Conservation (phyloP, 495 filamentous ascomycete species). For the Xylaria telfairii region DNA sequence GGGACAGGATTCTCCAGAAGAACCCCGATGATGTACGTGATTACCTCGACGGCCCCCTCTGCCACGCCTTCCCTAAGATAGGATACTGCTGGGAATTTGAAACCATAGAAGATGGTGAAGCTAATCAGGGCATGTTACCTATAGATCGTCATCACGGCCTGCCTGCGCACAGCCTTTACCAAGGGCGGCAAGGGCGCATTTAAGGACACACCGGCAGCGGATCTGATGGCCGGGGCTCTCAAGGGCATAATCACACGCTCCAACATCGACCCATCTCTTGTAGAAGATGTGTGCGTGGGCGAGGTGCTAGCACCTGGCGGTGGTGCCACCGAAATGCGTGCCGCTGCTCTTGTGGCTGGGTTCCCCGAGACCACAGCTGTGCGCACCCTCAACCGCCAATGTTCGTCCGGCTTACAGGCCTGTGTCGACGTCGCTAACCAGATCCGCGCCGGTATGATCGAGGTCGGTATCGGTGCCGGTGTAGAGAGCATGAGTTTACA, state of each 20-base stretch:
- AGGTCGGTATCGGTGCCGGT: conserved; percentile 91
- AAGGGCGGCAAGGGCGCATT: conserved; percentile 92
- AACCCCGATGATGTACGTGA: conserved; percentile 55
- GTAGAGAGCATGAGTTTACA: conserved; percentile 97
- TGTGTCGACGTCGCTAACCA: conserved; percentile 92
- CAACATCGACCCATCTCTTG: conserved; percentile 78
- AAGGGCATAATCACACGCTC: conserved; percentile 81
- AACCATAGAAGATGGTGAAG: background rate
- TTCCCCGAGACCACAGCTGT: conserved; percentile 85
- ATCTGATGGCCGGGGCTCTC: conserved; percentile 86
- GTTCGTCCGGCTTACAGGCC: conserved; percentile 86
- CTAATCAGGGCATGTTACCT: conserved; percentile 10
- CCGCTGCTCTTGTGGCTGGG: conserved; percentile 88
- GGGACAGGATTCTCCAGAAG: conserved; percentile 57
- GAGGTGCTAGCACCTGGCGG: conserved; percentile 90
- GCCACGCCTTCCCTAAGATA: background rate
- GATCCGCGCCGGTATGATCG: conserved; percentile 88
- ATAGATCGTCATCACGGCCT: conserved; percentile 88
- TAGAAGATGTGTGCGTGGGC: conserved; percentile 94
- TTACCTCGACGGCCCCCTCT: background rate
- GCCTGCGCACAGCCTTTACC: conserved; percentile 88
- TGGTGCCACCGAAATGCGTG: conserved; percentile 95
- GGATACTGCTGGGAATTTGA: background rate
- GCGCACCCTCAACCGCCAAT: conserved; percentile 89
- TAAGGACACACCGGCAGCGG: conserved; percentile 89